Base-by-base conservation (phyloP, 1,139 yeast species). In the Pichia sp. region DNA sequence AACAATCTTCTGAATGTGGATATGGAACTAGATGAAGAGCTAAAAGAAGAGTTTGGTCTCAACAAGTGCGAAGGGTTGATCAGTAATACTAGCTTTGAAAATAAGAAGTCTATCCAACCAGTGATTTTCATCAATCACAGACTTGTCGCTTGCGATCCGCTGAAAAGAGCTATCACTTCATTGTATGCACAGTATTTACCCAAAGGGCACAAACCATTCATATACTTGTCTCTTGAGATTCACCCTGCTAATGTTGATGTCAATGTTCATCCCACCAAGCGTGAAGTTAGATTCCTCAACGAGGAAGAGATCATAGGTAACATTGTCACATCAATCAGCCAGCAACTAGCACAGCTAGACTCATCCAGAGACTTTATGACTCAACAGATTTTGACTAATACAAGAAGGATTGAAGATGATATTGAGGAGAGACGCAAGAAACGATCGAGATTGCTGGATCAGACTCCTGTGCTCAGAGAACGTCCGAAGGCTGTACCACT, bases 211-310 rank as follows among this genome's bases (percentile, higher is more conserved):
- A 77, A 71, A 45, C 83, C 95, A 0, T 91, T 91, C 54, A 69
- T 85, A 1, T 91, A 87, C 57, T 46, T 91, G 37, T 69, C 85
- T 32, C 55, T 91, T 17, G 65, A 66, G 26, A 74, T 91, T 6
- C 64, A 67, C 15, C 84, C 96, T 1, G 63, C 62, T 23, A 78
- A 80, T 41, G 66, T 91, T 12, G 99, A 91, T 55, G 98, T 91
- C 10, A 91, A 91, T 55, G 78, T 93, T 9, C 98, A 93, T 53
- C 99, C 99, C 0, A 91, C 98, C 0, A 91, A 91, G 51, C 68
- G 93, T 37, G 97, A 91, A 51, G 97, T 93, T 1, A 60, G 94
- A 34, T 87, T 93, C 55, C 62, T 91, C 25, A 60, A 77, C 53
- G 97, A 93, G 51, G 94, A 83, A 37, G 97, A 87, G 52, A 84